phyloP scores from a whole-genome alignment of 208 protist species.

The Trypanosoma melophagium region DNA sequence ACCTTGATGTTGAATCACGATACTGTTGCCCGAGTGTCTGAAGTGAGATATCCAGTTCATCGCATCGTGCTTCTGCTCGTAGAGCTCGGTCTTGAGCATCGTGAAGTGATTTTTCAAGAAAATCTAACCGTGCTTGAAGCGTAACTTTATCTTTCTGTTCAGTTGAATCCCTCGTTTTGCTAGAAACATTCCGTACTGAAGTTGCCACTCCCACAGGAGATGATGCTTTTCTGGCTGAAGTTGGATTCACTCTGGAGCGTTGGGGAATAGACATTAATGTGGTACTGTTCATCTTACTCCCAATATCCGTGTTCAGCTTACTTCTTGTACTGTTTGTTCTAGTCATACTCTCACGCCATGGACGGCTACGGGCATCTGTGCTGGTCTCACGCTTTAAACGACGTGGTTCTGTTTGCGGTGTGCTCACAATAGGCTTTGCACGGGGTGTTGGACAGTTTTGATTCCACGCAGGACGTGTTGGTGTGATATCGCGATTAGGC shows the following conservation, averaged over 20 bases:
- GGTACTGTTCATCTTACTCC: not conserved
- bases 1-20: constrained; percentile 15
- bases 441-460: constrained; percentile 49
- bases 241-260: not conserved
- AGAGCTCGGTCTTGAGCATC: constrained; percentile 28
- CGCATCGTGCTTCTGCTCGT: constrained; percentile 33
- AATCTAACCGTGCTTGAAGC: constrained; percentile 20
- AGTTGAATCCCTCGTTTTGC: not conserved
- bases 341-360: constrained; percentile 16
- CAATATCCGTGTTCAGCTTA: not conserved
- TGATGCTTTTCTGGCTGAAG: constrained; percentile 2
- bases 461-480: constrained; percentile 64
- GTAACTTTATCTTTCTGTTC: not conserved
- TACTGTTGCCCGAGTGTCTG: constrained; percentile 21
- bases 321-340: not conserved
- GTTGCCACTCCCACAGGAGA: not conserved
- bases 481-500: constrained; percentile 1
- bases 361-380: constrained; percentile 6
- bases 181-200: not conserved
- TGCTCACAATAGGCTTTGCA: constrained; percentile 54
- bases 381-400: constrained; percentile 13
- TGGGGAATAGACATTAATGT: not conserved
- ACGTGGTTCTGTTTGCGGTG: constrained; percentile 33
- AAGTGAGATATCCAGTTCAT: constrained; percentile 32
- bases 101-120: constrained; percentile 19